Evolutionary conservation across 805 yeast species (phyloP).

Genomic region (Starmerella kuoi): DNA sequence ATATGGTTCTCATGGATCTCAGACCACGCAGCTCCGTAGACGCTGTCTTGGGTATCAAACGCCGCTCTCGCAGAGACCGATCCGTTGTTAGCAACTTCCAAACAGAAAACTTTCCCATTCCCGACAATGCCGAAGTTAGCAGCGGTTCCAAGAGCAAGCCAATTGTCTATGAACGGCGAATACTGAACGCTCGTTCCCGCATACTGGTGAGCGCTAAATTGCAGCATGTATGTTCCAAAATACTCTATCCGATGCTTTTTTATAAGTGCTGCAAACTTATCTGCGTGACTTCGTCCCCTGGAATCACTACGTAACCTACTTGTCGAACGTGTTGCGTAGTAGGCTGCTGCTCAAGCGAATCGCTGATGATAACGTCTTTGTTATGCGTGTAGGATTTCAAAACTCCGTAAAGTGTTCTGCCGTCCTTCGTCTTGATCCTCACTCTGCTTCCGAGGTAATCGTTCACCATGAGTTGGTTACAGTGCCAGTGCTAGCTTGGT

Average conservation of each 20-base stretch:
- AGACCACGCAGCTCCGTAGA: conserved; percentile 81
- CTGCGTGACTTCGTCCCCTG: conserved; percentile 23
- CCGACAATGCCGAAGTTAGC: conserved; percentile 93
- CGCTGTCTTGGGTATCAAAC: conserved; percentile 88
- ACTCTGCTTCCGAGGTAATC: conserved; percentile 21
- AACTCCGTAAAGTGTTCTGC: conserved; percentile 27
- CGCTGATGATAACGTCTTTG: conserved; percentile 27
- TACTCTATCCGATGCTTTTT: not conserved
- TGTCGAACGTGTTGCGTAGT: conserved; percentile 19
- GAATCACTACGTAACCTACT: conserved; percentile 29
- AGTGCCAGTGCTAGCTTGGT: not conserved
- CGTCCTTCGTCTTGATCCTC: conserved; percentile 26
- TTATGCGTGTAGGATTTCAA: conserved; percentile 25
- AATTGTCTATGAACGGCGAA: conserved; percentile 84
- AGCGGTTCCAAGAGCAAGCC: conserved; percentile 77
- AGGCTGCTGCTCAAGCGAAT: conserved; percentile 27
- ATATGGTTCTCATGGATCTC: conserved; percentile 82
- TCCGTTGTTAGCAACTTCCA: conserved; percentile 60
- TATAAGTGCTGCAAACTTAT: conserved; percentile 21
- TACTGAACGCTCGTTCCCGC: conserved; percentile 81
- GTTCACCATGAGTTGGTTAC: conserved; percentile 3
- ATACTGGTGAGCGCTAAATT: conserved; percentile 63
- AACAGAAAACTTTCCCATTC: conserved; percentile 66
- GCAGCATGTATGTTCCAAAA: conserved; percentile 40
- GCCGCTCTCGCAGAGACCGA: conserved; percentile 39